Evolutionary conservation across 192 early-diverging fungal species (phyloP), one percentile per base, ranked within the genome.

Genomic region (Haplosporangium gracile): DNA sequence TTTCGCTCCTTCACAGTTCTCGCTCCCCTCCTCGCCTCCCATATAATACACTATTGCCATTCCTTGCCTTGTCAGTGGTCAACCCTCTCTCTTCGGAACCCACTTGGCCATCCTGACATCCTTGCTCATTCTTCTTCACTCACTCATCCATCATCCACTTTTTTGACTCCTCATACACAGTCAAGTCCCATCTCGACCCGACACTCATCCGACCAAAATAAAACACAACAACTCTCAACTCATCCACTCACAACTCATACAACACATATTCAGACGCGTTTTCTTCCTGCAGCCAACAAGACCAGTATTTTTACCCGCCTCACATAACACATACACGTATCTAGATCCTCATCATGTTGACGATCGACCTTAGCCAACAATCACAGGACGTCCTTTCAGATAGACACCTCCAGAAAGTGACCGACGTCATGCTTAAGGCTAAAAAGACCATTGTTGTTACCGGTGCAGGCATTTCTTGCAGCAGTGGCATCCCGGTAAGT

Each of bases 381-480:
- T 49, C 72, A n/a, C 32, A 40, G 38, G 84, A 81, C 39, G 36
- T 68, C 32, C 51, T 78, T 40, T 43, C 63, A 47, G 84, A 74
- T 32, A 74, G 75, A 68, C 55, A 86, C 22, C 79, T 86, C 40
- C 60, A 81, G 39, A 73, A 39, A 9, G 84, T 81, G 47, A 86
- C 84, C 1, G 74, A 81, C 63, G 75, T 81, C 53, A 86, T 86
- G 84, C 71, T 86, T 65, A 80, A 79, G 47, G 88, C 91, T 47
- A 94, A 91, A 83, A 85, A 91, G 45, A 88, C 88, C 36, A 69
- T 97, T 34, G 91, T 96, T 53, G 93, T 97, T 39, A 95, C 95
- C 16, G 97, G 97, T 71, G 97, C 97, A n/a, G 97, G 97, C 42
- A 97, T 98, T 70, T 97, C 96, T 38, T 95, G 96, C 68, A 93